Conservation (phyloP, 2,329 filamentous ascomycete species). For the Colletotrichum sp. region DNA sequence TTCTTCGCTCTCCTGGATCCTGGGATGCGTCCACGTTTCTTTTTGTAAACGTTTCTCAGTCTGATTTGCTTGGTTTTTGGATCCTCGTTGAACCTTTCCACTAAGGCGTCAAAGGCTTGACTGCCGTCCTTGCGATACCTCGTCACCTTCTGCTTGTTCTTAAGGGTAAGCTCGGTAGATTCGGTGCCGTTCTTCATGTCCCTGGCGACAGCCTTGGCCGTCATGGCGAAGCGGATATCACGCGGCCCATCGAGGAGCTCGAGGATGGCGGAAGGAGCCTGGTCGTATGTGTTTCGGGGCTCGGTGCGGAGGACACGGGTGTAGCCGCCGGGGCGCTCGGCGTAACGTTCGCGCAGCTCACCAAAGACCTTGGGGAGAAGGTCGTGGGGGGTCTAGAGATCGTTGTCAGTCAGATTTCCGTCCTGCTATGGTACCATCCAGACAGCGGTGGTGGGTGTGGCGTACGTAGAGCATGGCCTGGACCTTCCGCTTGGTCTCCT, state of each 20-base stretch:
- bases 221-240: constrained; percentile 95
- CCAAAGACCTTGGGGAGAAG: constrained; percentile 89
- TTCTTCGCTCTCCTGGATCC: neutral
- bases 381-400: constrained; percentile 65
- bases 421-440: neutral
- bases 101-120: constrained; percentile 70
- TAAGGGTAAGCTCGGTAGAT: constrained; percentile 73
- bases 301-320: constrained; percentile 94
- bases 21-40: too few species aligned
- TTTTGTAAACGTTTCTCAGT: too few species aligned
- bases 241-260: constrained; percentile 94
- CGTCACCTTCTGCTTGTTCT: constrained; percentile 86
- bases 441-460: constrained; percentile 32
- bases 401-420: neutral
- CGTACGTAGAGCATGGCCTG: constrained; percentile 80
- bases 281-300: constrained; percentile 81
- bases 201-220: constrained; percentile 80
- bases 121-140: constrained; percentile 72
- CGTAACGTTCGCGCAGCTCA: constrained; percentile 80
- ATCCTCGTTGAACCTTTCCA: constrained; percentile 43
- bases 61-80: too few species aligned
- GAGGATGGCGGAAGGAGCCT: constrained; percentile 88
- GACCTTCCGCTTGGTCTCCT: constrained; percentile 78
- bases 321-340: constrained; percentile 83
- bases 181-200: constrained; percentile 59